Conservation (phyloP, 1,284 basidiomycete species). For the Phlebopus sp. region DNA sequence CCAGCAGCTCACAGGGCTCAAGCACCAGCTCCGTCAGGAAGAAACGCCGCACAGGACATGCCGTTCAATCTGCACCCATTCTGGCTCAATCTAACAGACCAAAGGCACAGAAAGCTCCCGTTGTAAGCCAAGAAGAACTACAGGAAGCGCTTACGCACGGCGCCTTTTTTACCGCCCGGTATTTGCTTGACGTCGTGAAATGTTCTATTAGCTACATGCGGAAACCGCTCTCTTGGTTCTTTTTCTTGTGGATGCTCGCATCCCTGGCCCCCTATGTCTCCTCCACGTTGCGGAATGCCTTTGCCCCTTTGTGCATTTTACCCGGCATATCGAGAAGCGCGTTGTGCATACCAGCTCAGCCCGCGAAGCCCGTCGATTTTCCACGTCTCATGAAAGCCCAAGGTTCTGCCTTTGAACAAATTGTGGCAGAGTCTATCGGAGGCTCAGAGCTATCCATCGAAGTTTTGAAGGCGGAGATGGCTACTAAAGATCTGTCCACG, state of each 20-base stretch:
- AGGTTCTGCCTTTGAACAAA: conserved; percentile 55
- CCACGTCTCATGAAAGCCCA: conserved; percentile 57
- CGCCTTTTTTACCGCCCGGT: conserved; percentile 34
- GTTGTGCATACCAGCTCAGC: conserved; percentile 38
- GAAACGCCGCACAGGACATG: conserved; percentile 21
- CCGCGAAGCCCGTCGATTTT: conserved; percentile 46
- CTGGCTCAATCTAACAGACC: conserved; percentile 10
- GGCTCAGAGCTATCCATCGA: conserved; percentile 58
- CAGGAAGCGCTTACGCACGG: conserved; percentile 23
- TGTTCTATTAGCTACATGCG: conserved; percentile 49
- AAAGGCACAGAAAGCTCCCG: conserved; percentile 14
- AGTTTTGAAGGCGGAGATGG: conserved; percentile 74
- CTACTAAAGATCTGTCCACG: conserved; percentile 59
- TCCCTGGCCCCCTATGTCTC: conserved; percentile 40
- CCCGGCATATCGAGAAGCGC: conserved; percentile 51
- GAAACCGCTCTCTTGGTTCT: conserved; percentile 51
- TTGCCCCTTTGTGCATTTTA: conserved; percentile 58
- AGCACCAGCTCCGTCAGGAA: conserved; percentile 12
- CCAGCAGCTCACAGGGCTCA: conserved; percentile 10
- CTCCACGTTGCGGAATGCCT: conserved; percentile 40
- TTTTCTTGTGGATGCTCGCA: conserved; percentile 51
- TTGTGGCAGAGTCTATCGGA: conserved; percentile 55
- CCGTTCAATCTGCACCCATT: conserved; percentile 11
- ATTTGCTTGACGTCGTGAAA: conserved; percentile 44
- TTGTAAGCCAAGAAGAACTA: conserved; percentile 21